phyloP scores from a whole-genome alignment of 1,284 basidiomycete genomes.

The Heliocybe sulcata region DNA sequence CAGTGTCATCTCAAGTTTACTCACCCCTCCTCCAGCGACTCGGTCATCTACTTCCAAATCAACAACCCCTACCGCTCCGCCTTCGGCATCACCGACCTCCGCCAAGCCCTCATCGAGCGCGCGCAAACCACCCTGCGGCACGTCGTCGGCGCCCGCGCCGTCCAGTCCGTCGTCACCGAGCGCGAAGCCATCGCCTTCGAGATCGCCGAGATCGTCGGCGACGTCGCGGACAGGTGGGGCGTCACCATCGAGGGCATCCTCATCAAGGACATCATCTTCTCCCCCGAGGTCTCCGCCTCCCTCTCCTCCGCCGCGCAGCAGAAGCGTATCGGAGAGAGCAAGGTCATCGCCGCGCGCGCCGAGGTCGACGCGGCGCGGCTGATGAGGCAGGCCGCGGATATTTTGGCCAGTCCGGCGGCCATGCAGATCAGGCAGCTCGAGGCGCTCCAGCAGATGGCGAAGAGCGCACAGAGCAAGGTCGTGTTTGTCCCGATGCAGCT shows the following conservation, averaged over 20 bases:
- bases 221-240: slow-evolving; percentile 89
- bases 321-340: slow-evolving; percentile 92
- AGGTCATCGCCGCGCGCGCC: slow-evolving; percentile 93
- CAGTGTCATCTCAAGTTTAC: slow-evolving; percentile 4
- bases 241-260: slow-evolving; percentile 93
- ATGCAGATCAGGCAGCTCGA: slow-evolving; percentile 98
- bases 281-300: slow-evolving; percentile 83
- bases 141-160: slow-evolving; percentile 86
- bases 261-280: slow-evolving; percentile 93
- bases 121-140: slow-evolving; percentile 95
- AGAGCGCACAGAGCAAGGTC: slow-evolving; percentile 78
- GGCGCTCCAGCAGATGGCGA: slow-evolving; percentile 70
- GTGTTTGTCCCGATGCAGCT: slow-evolving; percentile 93
- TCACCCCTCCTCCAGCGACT: slow-evolving; percentile 49
- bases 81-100: slow-evolving; percentile 87
- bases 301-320: slow-evolving; percentile 91
- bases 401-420: slow-evolving; percentile 86
- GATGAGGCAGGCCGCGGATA: slow-evolving; percentile 92
- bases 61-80: slow-evolving; percentile 84
- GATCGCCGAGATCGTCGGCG: slow-evolving; percentile 89
- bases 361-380: slow-evolving; percentile 93
- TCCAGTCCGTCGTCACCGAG: slow-evolving; percentile 84
- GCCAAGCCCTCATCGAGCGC: slow-evolving; percentile 84
- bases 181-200: slow-evolving; percentile 95
- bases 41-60: slow-evolving; percentile 89